Base-by-base conservation (phyloP, 441 rosid genomes). In the Gossypium gossypioides region DNA sequence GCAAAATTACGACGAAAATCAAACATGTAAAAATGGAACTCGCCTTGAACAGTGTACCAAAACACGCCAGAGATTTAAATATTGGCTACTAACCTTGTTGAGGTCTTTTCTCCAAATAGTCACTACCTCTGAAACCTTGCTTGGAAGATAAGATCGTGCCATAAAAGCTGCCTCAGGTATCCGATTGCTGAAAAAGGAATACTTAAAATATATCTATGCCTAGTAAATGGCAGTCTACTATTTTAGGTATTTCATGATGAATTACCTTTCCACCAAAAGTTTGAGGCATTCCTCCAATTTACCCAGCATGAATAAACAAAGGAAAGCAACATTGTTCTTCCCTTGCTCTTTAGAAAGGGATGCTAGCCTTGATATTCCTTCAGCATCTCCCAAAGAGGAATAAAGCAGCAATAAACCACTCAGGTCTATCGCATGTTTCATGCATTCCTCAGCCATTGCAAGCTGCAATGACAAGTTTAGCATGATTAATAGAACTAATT, bases 141-240 rank as follows among this genome's bases (percentile, higher is more conserved):
- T 91, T 27, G 97, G 98, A 82, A 93, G 96, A 82, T 89, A 93
- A 3, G 98, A 93, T 69, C 99, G 85, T 42, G 98, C 98, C 96
- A 96, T 88, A 78, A 96, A 82, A 75, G 97, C 97, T 76, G 99
- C 99, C 85, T 96, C 99, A 54, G 99, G 99, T 84, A 96, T 88
- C 79, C 98, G 94, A 83, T 91, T 93, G 81, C 99, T 96, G 87
- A 75, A 74, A 76, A 66, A 75, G 73, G 77, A 81, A 79, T 64
- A 69, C 50, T 75, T 84, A 61, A 37, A 79, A 66, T 51, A 78
- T 25, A 79, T 67, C 73, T 8, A 58, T 22, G 32, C 54, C 64
- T 40, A 54, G 32, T 27, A 61, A 73, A 73, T 32, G 13, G 32
- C 15, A 64, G 59, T 59, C 40, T 62, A 9, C 68, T 60, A 69